phyloP scores from a whole-genome alignment of 139 green algal species.

The Ettlia oleoabundans region DNA sequence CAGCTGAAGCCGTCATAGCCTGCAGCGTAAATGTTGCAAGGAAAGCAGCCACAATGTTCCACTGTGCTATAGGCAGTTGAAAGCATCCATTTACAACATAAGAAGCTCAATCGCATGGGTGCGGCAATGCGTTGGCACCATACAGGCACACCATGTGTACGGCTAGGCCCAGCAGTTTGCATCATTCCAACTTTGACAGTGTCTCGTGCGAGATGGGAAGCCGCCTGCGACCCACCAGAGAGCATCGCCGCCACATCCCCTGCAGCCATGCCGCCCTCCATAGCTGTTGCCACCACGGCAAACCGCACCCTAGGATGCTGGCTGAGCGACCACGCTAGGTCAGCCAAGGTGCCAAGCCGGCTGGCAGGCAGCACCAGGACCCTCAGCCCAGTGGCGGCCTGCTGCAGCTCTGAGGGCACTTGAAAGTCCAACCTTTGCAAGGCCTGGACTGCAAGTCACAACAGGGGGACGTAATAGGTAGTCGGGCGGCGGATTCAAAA shows the following conservation, averaged over 20 bases:
- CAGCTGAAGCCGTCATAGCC: conserved; percentile 38
- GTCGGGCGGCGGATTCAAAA: background rate
- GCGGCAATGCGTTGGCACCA: too few relatives aligned
- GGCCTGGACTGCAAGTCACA: background rate
- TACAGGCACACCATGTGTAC: background rate
- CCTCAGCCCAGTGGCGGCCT: background rate
- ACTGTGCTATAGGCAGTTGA: too few relatives aligned
- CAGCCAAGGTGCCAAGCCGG: conserved; percentile 12
- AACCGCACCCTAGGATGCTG: conserved; percentile 33
- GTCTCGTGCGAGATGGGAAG: too few relatives aligned
- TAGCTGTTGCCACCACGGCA: background rate
- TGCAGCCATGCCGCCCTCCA: background rate
- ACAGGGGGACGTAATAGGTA: background rate
- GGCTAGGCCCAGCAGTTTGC: background rate
- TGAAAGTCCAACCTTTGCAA: background rate
- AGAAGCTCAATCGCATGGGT: background rate
- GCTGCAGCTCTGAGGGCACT: background rate
- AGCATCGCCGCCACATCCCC: conserved; percentile 24
- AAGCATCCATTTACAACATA: too few relatives aligned
- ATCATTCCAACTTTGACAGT: too few relatives aligned
- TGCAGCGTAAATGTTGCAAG: background rate
- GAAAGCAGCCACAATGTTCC: background rate
- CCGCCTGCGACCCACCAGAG: conserved; percentile 16
- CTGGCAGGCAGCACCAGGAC: conserved; percentile 27
- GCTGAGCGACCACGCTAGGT: conserved; percentile 37